Evolutionary conservation across 768 basidiomycete genomes (phyloP).

Genomic region (Tubosaeta sp.): DNA sequence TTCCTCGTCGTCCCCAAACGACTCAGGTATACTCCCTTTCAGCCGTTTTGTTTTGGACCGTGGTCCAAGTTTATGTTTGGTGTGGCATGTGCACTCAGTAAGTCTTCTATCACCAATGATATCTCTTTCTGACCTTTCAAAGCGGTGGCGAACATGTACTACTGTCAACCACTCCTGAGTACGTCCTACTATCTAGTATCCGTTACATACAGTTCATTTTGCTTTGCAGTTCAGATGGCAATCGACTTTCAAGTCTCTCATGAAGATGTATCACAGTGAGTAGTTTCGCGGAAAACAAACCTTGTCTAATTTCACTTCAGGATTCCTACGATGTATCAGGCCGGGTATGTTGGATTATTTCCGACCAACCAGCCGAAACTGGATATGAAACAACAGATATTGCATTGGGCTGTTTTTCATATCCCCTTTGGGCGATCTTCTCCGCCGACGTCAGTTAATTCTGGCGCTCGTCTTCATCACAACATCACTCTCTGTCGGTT

Average conservation of each 20-base stretch:
- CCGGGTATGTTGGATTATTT: constrained; percentile 40
- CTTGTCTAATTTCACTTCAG: constrained; percentile 26
- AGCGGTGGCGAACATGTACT: constrained; percentile 68
- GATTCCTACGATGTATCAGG: constrained; percentile 62
- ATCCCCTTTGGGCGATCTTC: constrained; percentile 42
- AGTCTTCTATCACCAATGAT: neutral
- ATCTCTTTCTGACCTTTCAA: constrained; percentile 4
- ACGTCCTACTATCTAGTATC: constrained; percentile 13
- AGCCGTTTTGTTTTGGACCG: constrained; percentile 10
- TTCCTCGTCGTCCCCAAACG: constrained; percentile 10
- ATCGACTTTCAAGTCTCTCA: constrained; percentile 33
- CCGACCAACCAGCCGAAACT: neutral
- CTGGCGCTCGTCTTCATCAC: constrained; percentile 32
- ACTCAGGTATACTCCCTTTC: constrained; percentile 10
- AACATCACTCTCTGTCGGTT: constrained; percentile 34
- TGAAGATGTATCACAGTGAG: constrained; percentile 29
- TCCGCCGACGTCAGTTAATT: constrained; percentile 40
- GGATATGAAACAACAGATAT: neutral
- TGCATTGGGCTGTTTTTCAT: constrained; percentile 38
- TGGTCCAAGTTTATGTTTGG: constrained; percentile 16
- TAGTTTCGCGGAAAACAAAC: neutral
- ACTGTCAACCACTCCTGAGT: constrained; percentile 77
- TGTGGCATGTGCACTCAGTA: constrained; percentile 17
- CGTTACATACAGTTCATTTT: neutral
- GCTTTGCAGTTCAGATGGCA: constrained; percentile 29